Percentiles rank a stretch among this genome's conserved stretches.
phyloP scores from a whole-genome alignment of 441 rosid species.

The Breynia disticha region DNA sequence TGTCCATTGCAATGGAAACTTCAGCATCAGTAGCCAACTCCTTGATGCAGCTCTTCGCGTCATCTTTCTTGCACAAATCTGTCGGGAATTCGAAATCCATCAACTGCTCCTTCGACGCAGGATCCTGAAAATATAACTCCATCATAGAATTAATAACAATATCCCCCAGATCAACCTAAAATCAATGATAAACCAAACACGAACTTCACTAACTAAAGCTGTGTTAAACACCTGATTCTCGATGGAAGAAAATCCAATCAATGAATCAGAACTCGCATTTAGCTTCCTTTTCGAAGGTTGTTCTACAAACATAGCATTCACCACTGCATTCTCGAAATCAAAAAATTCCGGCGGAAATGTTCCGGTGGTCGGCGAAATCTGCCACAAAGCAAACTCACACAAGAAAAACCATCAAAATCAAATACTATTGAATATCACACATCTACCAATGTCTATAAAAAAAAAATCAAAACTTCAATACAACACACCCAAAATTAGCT shows the following conservation, averaged over 20 bases:
- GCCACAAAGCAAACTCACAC: not conserved
- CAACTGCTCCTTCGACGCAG: constrained; percentile 15
- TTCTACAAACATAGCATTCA: constrained; percentile 13
- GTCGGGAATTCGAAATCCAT: constrained; percentile 30
- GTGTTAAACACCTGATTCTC: constrained; percentile 33
- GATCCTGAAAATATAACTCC: constrained; percentile 22
- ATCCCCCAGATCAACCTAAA: too few species aligned
- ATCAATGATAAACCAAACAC: not conserved
- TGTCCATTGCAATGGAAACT: constrained; percentile 15
- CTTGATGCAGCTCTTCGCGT: constrained; percentile 12
- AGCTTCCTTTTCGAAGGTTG: constrained; percentile 22
- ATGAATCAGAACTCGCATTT: constrained; percentile 14
- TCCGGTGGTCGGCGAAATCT: constrained; percentile 56
- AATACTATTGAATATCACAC: too few species aligned
- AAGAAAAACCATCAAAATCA: too few species aligned
- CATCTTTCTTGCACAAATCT: constrained; percentile 24
- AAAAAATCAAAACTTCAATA: too few species aligned
- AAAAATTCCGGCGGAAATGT: constrained; percentile 22
- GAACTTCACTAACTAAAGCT: not conserved
- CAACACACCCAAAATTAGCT: too few species aligned
- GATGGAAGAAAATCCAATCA: constrained; percentile 16
- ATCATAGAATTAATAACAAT: too few species aligned
- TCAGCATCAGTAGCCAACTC: constrained; percentile 21
- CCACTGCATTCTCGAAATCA: constrained; percentile 18
- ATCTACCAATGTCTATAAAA: too few species aligned